A percentile compares a stretch with the other conserved stretches of the same genome.
phyloP scores from a whole-genome alignment of 2,329 filamentous ascomycete species.

The Cladosporium cucumerinum region DNA sequence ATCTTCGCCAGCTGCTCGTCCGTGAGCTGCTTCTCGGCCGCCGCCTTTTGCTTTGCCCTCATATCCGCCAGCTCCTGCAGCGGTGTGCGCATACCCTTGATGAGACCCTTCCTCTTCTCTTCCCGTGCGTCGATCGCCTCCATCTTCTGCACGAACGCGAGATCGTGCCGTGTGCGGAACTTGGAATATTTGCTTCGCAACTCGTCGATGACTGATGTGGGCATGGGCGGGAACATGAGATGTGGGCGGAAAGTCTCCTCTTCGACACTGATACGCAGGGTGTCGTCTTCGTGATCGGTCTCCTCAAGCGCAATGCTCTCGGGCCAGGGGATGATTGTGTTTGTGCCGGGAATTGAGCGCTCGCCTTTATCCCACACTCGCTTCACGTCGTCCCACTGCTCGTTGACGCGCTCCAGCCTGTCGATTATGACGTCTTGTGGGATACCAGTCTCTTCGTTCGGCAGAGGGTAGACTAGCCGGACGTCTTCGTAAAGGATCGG shows the following conservation, averaged over 20 bases:
- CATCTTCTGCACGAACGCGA: conserved; percentile 66
- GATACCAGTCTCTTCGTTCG: conserved; percentile 61
- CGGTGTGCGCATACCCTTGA: conserved; percentile 46
- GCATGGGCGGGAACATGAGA: conserved; percentile 74
- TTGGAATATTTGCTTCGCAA: conserved; percentile 77
- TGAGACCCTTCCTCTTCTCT: conserved; percentile 41
- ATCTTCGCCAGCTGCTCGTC: conserved; percentile 79
- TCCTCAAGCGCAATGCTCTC: conserved; percentile 45
- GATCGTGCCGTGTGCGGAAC: conserved; percentile 77
- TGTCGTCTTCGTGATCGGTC: conserved; percentile 64
- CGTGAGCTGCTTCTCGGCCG: conserved; percentile 81
- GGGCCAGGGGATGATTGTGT: conserved; percentile 76
- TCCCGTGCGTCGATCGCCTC: conserved; percentile 55
- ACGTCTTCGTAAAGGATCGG: conserved; percentile 62
- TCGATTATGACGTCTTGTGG: conserved; percentile 75
- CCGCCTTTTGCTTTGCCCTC: conserved; percentile 65
- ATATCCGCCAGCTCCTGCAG: conserved; percentile 42
- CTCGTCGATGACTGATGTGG: conserved; percentile 75
- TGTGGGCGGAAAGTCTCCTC: conserved; percentile 73
- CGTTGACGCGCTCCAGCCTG: conserved; percentile 52
- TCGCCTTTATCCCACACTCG: conserved; percentile 42
- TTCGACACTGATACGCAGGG: conserved; percentile 71
- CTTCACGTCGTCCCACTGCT: conserved; percentile 41
- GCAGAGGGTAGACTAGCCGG: conserved; percentile 75
- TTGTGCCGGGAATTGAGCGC: conserved; percentile 64